Evolutionary conservation across 139 green algal species (phyloP).

Genomic region (Zygnema cylindricum): DNA sequence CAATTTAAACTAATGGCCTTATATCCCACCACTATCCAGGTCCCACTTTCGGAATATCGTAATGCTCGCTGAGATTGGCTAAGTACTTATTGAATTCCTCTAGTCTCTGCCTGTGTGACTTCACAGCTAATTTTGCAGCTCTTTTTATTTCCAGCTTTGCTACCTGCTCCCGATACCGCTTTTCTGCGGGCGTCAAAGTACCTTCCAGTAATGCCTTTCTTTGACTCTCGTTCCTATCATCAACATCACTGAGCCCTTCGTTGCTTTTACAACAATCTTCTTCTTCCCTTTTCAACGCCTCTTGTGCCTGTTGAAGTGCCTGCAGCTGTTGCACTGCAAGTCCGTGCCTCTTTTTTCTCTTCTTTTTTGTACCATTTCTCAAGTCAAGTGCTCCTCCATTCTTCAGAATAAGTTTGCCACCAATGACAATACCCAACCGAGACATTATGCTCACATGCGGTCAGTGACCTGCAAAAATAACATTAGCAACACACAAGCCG

Average conservation of each 20-base stretch:
- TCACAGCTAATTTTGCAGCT: constrained; percentile 55
- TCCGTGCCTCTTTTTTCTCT: constrained; percentile 61
- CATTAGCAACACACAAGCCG: no score
- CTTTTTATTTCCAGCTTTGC: constrained; percentile 42
- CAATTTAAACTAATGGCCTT: no score
- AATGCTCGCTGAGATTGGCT: constrained; percentile 63
- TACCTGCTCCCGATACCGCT: constrained; percentile 62
- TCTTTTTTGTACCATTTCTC: constrained; percentile 61
- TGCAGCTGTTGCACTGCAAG: constrained; percentile 14
- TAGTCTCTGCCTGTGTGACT: constrained; percentile 61
- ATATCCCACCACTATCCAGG: no score
- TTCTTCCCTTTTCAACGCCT: constrained; percentile 18
- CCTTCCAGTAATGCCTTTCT: constrained; percentile 30
- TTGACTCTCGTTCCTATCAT: constrained; percentile 11
- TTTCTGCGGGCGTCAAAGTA: constrained; percentile 58
- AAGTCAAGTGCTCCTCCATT: constrained; percentile 28
- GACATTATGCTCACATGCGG: not conserved
- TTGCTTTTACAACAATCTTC: no score
- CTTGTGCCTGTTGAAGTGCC: constrained; percentile 33
- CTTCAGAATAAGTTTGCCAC: constrained; percentile 59
- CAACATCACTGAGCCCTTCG: not conserved
- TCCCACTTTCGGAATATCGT: constrained; percentile 68
- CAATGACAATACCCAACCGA: constrained; percentile 19
- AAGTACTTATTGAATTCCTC: constrained; percentile 70
- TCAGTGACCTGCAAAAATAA: no score